Percentiles rank a stretch among this genome's conserved stretches.
Evolutionary conservation across 202 grass and related monocot species (phyloP).

Genomic region (Zoysia matrella): DNA sequence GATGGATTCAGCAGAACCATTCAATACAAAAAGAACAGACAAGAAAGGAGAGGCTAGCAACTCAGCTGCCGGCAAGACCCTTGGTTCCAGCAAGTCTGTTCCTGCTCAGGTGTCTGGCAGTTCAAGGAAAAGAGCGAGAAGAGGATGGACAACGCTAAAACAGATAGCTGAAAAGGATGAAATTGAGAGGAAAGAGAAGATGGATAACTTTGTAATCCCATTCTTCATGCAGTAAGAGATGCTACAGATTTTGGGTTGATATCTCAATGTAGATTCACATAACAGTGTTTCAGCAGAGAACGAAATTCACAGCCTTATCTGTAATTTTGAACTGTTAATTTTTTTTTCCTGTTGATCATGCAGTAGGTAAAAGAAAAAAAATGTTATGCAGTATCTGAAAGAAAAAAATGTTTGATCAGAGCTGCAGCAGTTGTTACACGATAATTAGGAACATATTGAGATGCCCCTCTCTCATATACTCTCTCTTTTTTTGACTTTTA

Average conservation of each 20-base stretch:
- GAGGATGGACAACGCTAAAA: conserved; percentile 73
- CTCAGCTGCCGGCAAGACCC: conserved; percentile 29
- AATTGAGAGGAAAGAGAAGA: too few relatives aligned
- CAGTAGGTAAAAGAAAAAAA: too few relatives aligned
- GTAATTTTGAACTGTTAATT: too few relatives aligned
- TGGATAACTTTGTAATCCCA: conserved; percentile 65
- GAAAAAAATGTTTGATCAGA: too few relatives aligned
- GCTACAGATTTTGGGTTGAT: neutral
- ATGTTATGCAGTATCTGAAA: too few relatives aligned
- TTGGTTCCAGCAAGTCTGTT: conserved; percentile 23
- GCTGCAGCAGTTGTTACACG: too few relatives aligned
- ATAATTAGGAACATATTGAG: too few relatives aligned
- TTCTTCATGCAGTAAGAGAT: conserved; percentile 55
- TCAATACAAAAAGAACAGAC: conserved; percentile 17
- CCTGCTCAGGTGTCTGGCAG: conserved; percentile 29
- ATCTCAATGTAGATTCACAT: neutral
- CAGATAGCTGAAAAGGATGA: conserved; percentile 72
- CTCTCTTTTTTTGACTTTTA: too few relatives aligned
- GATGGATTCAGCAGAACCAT: conserved; percentile 23
- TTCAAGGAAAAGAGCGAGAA: conserved; percentile 79
- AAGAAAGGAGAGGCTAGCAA: conserved; percentile 38
- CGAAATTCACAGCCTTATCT: too few relatives aligned
- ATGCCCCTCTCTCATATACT: too few relatives aligned
- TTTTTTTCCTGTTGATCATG: too few relatives aligned
- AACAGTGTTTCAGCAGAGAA: too few relatives aligned